Conservation (phyloP, 805 yeast genomes). For the Metschnikowia baotianmanensis region DNA sequence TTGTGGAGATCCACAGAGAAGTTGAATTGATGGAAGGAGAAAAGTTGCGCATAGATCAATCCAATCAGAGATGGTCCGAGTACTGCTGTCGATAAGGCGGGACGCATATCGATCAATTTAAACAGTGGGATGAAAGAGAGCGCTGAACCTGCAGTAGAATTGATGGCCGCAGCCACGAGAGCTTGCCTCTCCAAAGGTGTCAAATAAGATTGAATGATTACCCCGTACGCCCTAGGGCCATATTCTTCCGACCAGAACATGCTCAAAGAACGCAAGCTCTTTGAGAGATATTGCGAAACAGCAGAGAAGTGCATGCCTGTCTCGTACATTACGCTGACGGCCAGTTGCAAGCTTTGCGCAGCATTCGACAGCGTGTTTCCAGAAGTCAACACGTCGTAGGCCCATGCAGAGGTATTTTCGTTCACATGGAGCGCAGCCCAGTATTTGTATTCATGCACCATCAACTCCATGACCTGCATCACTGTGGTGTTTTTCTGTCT, state of each 20-base stretch:
- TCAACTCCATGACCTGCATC: conserved; percentile 19
- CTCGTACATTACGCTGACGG: conserved; percentile 25
- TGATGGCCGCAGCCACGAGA: conserved; percentile 15
- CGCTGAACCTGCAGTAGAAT: conserved; percentile 13
- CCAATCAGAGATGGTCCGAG: conserved; percentile 36
- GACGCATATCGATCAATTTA: conserved; percentile 23
- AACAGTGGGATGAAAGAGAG: conserved; percentile 24
- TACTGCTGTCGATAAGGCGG: conserved; percentile 21
- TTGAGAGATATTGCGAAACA: conserved; percentile 34
- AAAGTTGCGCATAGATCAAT: conserved; percentile 30
- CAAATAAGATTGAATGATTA: conserved; percentile 16
- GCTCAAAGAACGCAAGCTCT: conserved; percentile 20
- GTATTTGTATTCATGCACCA: conserved; percentile 28
- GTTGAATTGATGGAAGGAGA: conserved; percentile 36
- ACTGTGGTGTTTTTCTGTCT: conserved; percentile 19
- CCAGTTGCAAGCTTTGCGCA: conserved; percentile 17
- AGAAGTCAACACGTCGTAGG: conserved; percentile 19
- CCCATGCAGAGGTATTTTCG: conserved; percentile 26
- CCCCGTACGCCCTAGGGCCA: conserved; percentile 21
- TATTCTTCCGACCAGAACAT: conserved; percentile 24
- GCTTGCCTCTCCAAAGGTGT: conserved; percentile 15
- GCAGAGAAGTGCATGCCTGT: conserved; percentile 33
- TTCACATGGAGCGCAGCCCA: conserved; percentile 31
- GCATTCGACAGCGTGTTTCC: conserved; percentile 15
- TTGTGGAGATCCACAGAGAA: conserved; percentile 28